phyloP scores from a whole-genome alignment of 2,329 filamentous ascomycete species.

The Talaromyces sp. region DNA sequence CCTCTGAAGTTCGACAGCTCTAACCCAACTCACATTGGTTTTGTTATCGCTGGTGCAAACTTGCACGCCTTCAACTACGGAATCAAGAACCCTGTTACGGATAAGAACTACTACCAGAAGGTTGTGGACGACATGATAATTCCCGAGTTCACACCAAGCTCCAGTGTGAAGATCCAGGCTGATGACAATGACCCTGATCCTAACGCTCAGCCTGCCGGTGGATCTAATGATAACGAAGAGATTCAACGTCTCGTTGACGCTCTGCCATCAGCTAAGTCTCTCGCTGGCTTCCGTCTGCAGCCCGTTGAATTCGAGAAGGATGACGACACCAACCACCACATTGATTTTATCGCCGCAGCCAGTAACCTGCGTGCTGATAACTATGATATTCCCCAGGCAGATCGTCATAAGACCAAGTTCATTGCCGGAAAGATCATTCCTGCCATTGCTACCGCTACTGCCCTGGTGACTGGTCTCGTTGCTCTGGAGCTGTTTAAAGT shows the following conservation, averaged over 20 bases:
- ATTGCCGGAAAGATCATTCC: constrained; percentile 99
- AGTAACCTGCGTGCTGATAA: constrained; percentile 97
- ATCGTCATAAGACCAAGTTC: constrained; percentile 98
- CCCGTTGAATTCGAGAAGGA: constrained; percentile 99
- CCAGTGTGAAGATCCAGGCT: constrained; percentile 93
- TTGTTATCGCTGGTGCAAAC: constrained; percentile 85
- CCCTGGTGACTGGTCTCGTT: constrained; percentile 90
- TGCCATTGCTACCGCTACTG: constrained; percentile 95
- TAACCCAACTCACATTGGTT: constrained; percentile 84
- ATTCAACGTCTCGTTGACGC: constrained; percentile 70
- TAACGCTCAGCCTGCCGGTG: constrained; percentile 63
- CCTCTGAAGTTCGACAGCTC: constrained; percentile 83
- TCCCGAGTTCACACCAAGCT: constrained; percentile 88
- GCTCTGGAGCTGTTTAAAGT: constrained; percentile 95
- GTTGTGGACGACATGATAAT: constrained; percentile 92
- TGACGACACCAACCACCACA: constrained; percentile 96
- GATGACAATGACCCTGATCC: constrained; percentile 94
- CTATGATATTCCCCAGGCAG: constrained; percentile 92
- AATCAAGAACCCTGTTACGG: constrained; percentile 79
- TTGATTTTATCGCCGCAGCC: constrained; percentile 97
- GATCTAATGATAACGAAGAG: constrained; percentile 73
- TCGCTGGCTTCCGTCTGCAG: constrained; percentile 85
- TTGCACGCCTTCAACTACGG: constrained; percentile 98
- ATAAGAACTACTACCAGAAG: constrained; percentile 72
- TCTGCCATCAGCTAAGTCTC: constrained; percentile 75